Percentiles rank a stretch among this genome's conserved stretches.
These are phyloP conservation scores for Carpinus fangiana DNA, from an alignment of 306 rosid species.

Conservation along the genomic window DNA sequence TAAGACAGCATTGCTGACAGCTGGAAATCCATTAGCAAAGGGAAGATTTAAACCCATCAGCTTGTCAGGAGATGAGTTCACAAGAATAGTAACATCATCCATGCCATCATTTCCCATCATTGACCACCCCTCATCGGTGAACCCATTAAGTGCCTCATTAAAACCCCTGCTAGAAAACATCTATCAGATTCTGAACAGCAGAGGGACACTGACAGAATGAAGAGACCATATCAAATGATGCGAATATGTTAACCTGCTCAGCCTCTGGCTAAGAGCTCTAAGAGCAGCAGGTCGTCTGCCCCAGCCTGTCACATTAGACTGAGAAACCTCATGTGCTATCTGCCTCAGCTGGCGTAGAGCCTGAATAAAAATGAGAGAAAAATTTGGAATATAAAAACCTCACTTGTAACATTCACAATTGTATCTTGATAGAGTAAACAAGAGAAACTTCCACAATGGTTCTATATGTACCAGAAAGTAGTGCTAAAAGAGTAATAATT, in stretches of 20 bases:
- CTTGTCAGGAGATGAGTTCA: conserved; percentile 91
- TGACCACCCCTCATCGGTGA: conserved; percentile 97
- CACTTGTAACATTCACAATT: conserved; percentile 5
- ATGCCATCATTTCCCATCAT: conserved; percentile 89
- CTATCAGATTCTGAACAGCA: conserved; percentile 28
- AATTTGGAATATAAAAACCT: neutral
- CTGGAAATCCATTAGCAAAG: conserved; percentile 76
- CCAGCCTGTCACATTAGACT: conserved; percentile 86
- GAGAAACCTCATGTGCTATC: conserved; percentile 92
- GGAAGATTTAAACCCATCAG: conserved; percentile 89
- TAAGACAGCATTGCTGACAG: conserved; percentile 87
- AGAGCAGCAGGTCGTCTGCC: conserved; percentile 96
- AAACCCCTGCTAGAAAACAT: conserved; percentile 69
- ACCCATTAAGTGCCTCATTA: conserved; percentile 95
- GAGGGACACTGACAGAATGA: neutral
- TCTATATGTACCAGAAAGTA: conserved; percentile 6
- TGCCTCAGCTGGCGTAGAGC: conserved; percentile 92
- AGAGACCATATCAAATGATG: conserved; percentile 10
- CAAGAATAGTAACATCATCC: conserved; percentile 87
- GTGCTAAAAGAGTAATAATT: conserved; percentile 2
- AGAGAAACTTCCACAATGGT: neutral
- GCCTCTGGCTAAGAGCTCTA: conserved; percentile 86
- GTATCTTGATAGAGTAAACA: conserved; percentile 5
- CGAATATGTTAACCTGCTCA: conserved; percentile 64
- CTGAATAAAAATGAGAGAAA: conserved; percentile 35